These are phyloP conservation scores for Microdochium bolleyi DNA, from an alignment of 2,329 filamentous ascomycete genomes.

Conservation along the genomic window DNA sequence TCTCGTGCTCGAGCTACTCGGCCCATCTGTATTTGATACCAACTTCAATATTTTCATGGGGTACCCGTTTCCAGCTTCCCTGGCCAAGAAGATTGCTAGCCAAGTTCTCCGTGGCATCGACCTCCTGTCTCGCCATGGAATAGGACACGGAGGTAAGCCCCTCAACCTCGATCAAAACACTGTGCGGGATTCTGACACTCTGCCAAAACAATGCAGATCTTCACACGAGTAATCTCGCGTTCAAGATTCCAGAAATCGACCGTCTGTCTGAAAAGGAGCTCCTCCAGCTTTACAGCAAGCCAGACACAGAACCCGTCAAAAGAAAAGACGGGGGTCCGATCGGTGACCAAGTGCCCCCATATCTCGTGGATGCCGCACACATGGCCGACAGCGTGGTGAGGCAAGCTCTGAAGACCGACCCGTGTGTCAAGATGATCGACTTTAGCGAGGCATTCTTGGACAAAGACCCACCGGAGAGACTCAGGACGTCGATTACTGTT, in stretches of 20 bases:
- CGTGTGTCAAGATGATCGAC: conserved; percentile 5
- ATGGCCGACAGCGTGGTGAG: background rate
- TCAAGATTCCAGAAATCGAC: background rate
- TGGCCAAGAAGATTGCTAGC: conserved; percentile 1
- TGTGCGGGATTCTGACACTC: conserved; percentile 1
- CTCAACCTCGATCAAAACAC: background rate
- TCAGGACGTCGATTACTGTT: conserved; percentile 4
- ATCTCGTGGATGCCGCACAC: conserved; percentile 3
- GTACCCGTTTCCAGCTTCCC: background rate
- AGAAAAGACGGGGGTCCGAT: background rate
- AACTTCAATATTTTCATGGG: background rate
- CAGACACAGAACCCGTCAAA: background rate
- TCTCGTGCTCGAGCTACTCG: conserved; percentile 5
- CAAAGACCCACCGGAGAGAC: background rate
- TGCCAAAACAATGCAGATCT: conserved; percentile 1
- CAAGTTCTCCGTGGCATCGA: conserved; percentile 1
- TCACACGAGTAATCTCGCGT: background rate
- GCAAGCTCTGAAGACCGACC: background rate
- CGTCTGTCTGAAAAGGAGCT: background rate
- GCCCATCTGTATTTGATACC: background rate
- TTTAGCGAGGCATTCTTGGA: conserved; percentile 4
- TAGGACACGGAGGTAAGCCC: conserved; percentile 4
- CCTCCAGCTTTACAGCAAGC: background rate
- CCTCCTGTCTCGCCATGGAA: conserved; percentile 1
- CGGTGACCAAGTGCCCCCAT: background rate